phyloP scores from a whole-genome alignment of 2,329 filamentous ascomycete species.

The Phaeophleospora eucalypticola region DNA sequence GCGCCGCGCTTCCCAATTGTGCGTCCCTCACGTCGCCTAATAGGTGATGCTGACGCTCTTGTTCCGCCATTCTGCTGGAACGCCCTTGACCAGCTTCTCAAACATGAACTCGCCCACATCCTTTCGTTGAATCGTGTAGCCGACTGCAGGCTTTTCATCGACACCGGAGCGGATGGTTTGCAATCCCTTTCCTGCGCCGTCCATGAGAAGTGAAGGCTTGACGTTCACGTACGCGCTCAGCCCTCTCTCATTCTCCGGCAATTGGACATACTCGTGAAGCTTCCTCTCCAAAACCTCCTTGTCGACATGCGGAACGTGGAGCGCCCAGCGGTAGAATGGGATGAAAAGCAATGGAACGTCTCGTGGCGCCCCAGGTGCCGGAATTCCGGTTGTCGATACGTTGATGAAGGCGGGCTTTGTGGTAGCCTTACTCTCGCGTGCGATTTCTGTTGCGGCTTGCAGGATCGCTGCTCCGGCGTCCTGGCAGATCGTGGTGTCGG shows the following conservation, averaged over 20 bases:
- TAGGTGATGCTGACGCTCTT: conserved; percentile 36
- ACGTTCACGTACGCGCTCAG: conserved; percentile 34
- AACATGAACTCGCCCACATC: conserved; percentile 42
- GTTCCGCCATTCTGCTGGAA: conserved; percentile 29
- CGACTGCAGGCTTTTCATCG: conserved; percentile 34
- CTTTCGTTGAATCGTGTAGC: conserved; percentile 35
- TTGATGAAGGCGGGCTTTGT: conserved; percentile 31
- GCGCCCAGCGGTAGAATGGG: conserved; percentile 35
- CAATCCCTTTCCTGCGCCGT: conserved; percentile 29
- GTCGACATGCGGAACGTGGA: conserved; percentile 38
- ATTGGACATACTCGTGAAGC: conserved; percentile 26
- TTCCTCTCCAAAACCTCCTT: conserved; percentile 36
- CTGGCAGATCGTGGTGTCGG: conserved; percentile 36
- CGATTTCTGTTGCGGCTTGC: conserved; percentile 25
- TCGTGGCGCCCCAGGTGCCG: conserved; percentile 22
- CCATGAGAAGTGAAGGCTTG: conserved; percentile 36
- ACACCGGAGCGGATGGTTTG: conserved; percentile 31
- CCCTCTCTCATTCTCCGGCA: conserved; percentile 18
- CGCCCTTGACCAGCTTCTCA: conserved; percentile 30
- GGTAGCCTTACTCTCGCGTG: conserved; percentile 9
- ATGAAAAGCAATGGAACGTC: conserved; percentile 36
- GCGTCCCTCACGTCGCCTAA: not conserved
- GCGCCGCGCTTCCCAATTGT: not conserved
- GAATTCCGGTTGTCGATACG: conserved; percentile 39
- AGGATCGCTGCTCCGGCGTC: conserved; percentile 31